These are phyloP conservation scores for Chimonanthus praecox DNA, from an alignment of 164 flowering plant species.

Conservation along the genomic window DNA sequence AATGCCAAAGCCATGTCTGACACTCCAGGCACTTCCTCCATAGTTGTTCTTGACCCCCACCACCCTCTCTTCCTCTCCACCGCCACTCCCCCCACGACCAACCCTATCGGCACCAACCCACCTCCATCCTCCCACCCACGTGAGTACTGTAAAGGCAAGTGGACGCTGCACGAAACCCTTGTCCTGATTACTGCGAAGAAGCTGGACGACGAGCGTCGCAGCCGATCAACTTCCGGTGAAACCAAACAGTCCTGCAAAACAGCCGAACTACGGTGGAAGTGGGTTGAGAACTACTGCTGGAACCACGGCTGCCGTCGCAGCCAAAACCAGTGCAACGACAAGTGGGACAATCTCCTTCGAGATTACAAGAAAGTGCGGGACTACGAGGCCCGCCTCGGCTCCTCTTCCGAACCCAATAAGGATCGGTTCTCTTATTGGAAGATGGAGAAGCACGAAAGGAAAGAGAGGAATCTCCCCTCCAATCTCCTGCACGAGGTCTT, in stretches of 20 bases:
- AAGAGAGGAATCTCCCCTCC: conserved; percentile 30
- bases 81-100: background rate
- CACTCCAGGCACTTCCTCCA: conserved; percentile 19
- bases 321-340: conserved; percentile 48
- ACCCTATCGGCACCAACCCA: conserved; percentile 4
- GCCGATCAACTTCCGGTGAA: conserved; percentile 3
- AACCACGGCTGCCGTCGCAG: conserved; percentile 28
- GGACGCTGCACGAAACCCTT: conserved; percentile 36
- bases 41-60: conserved; percentile 8
- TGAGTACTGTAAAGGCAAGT: conserved; percentile 36
- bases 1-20: conserved; percentile 25
- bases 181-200: conserved; percentile 34
- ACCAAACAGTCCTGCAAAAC: background rate
- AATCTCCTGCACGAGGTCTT: conserved; percentile 27
- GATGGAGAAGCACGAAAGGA: conserved; percentile 34
- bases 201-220: conserved; percentile 30
- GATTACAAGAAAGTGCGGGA: conserved; percentile 44
- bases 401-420: background rate
- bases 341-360: conserved; percentile 40
- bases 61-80: conserved; percentile 3
- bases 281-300: conserved; percentile 48
- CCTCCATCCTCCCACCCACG: conserved; percentile 10
- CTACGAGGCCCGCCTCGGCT: conserved; percentile 16
- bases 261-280: conserved; percentile 42
- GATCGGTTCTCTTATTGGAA: conserved; percentile 25